Evolutionary conservation across 2,329 filamentous ascomycete genomes (phyloP).

Genomic region (Clonostachys solani): DNA sequence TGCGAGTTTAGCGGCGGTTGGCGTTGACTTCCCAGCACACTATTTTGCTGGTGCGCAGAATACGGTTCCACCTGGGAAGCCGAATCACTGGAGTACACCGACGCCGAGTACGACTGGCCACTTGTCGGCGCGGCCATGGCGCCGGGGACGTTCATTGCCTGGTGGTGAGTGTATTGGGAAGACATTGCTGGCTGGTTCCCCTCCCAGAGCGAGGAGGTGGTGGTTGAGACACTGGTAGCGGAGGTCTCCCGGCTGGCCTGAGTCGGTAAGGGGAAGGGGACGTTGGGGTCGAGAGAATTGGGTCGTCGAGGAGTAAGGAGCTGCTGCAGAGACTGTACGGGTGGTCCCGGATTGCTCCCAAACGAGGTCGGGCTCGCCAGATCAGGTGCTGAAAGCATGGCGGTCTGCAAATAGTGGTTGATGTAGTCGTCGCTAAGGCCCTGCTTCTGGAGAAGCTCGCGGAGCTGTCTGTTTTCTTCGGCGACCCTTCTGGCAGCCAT

Average conservation of each 20-base stretch:
- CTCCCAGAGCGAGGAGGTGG: conserved; percentile 24
- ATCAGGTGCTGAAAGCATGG: neutral
- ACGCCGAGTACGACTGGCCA: conserved; percentile 2
- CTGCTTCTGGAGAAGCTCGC: conserved; percentile 50
- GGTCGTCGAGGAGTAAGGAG: conserved; percentile 28
- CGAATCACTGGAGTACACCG: conserved; percentile 1
- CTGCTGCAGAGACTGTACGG: conserved; percentile 28
- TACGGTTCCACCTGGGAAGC: conserved; percentile 7
- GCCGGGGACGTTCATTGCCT: conserved; percentile 12
- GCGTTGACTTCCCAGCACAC: too few species aligned
- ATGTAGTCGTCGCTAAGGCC: conserved; percentile 56
- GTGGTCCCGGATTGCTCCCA: conserved; percentile 13
- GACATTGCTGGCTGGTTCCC: conserved; percentile 15
- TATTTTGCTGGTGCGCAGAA: neutral
- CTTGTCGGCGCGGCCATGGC: conserved; percentile 12
- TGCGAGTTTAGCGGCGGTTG: neutral
- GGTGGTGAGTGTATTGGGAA: conserved; percentile 16
- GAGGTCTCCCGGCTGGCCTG: conserved; percentile 25
- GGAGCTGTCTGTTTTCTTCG: conserved; percentile 64
- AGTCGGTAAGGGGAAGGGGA: conserved; percentile 18
- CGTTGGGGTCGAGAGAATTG: conserved; percentile 15
- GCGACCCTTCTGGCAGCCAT: conserved; percentile 63
- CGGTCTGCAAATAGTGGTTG: conserved; percentile 27
- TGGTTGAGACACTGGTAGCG: conserved; percentile 22
- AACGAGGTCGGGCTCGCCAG: neutral